A percentile compares a stretch with the other conserved stretches of the same genome.
These are phyloP conservation scores for Paramyrothecium sp. DNA, from an alignment of 2,329 filamentous ascomycete species.

Conservation along the genomic window DNA sequence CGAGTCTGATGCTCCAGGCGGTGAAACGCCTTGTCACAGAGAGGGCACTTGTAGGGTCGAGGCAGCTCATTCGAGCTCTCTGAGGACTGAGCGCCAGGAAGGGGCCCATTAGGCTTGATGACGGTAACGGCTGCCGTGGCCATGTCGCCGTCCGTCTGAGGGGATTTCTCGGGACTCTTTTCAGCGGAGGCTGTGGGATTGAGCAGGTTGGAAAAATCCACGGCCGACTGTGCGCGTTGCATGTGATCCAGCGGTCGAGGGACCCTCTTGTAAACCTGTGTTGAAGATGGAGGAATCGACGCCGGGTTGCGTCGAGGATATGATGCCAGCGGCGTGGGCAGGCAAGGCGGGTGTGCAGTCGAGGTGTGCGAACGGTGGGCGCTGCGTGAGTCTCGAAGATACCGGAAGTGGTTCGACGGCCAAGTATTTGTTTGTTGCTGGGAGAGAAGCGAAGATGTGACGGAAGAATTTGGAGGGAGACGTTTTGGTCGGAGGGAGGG, in stretches of 20 bases:
- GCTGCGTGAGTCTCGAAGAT: too few relatives aligned
- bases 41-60: conserved; percentile 94
- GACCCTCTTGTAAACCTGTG: conserved; percentile 7
- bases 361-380: too few relatives aligned
- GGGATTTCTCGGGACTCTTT: conserved; percentile 18
- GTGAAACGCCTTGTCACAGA: conserved; percentile 98
- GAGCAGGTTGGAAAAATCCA: conserved; percentile 74
- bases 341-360: conserved; percentile 6
- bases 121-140: conserved; percentile 48
- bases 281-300: conserved; percentile 5
- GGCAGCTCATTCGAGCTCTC: conserved; percentile 70
- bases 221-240: conserved; percentile 71
- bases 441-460: conserved; percentile 13
- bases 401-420: conserved; percentile 13
- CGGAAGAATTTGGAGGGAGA: conserved; percentile 18
- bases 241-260: conserved; percentile 53
- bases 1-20: conserved; percentile 88
- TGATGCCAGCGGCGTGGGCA: not conserved
- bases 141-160: conserved; percentile 44
- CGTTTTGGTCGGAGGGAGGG: conserved; percentile 22
- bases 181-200: conserved; percentile 48
- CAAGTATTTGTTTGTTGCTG: conserved; percentile 4
- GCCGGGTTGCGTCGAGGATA: not conserved
- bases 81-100: conserved; percentile 60
- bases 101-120: conserved; percentile 61